Base-by-base conservation (phyloP, 169 alveolate genomes). In the Plasmodium knowlesi region DNA sequence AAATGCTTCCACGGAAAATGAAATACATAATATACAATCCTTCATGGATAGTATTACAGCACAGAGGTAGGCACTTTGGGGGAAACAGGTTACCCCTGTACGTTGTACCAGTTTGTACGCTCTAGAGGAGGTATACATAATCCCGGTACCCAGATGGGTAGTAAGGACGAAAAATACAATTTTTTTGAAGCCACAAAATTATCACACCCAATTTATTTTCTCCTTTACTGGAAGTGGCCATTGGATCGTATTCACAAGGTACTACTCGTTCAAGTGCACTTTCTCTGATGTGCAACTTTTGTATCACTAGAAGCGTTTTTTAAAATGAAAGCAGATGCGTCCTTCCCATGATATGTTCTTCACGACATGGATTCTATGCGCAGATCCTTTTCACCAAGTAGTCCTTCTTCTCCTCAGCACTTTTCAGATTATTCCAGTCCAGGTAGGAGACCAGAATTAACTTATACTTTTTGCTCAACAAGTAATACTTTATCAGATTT, bases 401-500 rank as follows among this genome's bases (percentile, higher is more conserved):
- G 37, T 86, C 81, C 80, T 54, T 61, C 70, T 86, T 86, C 37
- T 22, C 81, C 2, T 86, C 86, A n/a, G 37, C 25, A 32, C 57
- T 74, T 53, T 74, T 74, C 10, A 86, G 70, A 39, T 86, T 22
- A 74, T 74, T 78, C 93, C 93, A 86, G 39, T 86, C 93, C 37
- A 74, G 70, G 53, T 86, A 74, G 2, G 84, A 41, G 16, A 86
- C 81, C 46, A 86, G 19, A 53, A 86, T 86, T 34, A 86, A 61
- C 53, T 70, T 86, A 37, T 86, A 86, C 61, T 50, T 86, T 76
- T 86, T 76, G 46, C 93, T 74, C 50, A 86, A 37, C 86, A 86
- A 76, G 80, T 86, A 86, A 86, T 86, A 86, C 80, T 86, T 86
- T 86, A 86, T 76, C 32, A 86, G 81, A 37, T 86, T 86, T 32